Percentiles rank a stretch among this genome's conserved stretches.
Evolutionary conservation across 1,284 basidiomycete species (phyloP).

Genomic region (Ganoderma multipileum): DNA sequence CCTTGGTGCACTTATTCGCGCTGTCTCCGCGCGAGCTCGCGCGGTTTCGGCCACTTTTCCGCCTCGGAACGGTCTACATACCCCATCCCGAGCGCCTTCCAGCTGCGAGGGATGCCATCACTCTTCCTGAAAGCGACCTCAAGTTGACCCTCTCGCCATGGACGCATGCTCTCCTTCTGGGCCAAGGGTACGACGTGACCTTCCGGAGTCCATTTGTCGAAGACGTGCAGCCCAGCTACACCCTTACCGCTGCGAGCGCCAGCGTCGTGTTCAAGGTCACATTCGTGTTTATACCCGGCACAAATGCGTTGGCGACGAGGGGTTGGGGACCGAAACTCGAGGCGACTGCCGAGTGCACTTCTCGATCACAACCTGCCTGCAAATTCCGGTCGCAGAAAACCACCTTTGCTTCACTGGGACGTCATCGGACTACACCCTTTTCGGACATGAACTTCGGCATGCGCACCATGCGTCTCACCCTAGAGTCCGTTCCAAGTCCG

Average conservation of each 20-base stretch:
- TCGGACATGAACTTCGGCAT: background rate
- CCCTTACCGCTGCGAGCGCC: too few species aligned
- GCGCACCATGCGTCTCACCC: background rate
- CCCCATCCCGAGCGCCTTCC: background rate
- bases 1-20: background rate
- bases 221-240: background rate
- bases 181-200: background rate
- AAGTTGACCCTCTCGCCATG: background rate
- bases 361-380: background rate
- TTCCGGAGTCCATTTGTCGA: background rate
- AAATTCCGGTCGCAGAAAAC: background rate
- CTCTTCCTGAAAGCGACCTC: background rate
- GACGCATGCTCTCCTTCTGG: background rate
- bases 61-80: background rate
- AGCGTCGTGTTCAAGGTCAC: background rate
- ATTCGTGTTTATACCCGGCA: background rate
- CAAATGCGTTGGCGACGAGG: background rate
- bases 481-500: background rate
- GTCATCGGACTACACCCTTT: background rate
- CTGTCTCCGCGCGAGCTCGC: background rate
- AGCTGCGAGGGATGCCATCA: background rate
- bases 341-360: background rate
- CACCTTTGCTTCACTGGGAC: background rate
- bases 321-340: background rate
- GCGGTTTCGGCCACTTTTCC: background rate